Evolutionary conservation across 768 basidiomycete species (phyloP).

Genomic region (Arthromyces matolae): DNA sequence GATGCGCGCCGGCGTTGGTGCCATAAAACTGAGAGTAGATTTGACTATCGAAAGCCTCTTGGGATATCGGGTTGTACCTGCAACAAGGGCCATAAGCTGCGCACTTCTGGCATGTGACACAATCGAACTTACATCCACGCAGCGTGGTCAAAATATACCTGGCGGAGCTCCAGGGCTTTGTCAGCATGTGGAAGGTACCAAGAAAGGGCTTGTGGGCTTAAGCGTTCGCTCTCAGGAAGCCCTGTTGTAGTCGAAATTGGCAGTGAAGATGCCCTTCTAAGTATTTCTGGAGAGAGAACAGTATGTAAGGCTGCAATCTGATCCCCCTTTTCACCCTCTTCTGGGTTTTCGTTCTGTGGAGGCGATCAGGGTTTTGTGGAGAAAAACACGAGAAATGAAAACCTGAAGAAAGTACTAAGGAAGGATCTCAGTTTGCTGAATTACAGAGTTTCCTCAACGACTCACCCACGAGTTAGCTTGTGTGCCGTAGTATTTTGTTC

Average conservation of each 20-base stretch:
- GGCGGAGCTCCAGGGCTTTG: slow-evolving; percentile 57
- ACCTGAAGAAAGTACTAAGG: slow-evolving; percentile 70
- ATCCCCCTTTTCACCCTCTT: slow-evolving; percentile 51
- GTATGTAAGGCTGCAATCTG: slow-evolving; percentile 46
- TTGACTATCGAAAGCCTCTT: slow-evolving; percentile 57
- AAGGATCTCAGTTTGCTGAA: slow-evolving; percentile 11
- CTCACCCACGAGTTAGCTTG: slow-evolving; percentile 76
- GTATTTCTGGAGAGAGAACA: slow-evolving; percentile 58
- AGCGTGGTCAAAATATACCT: slow-evolving; percentile 59
- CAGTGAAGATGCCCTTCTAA: slow-evolving; percentile 61
- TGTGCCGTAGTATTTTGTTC: slow-evolving; percentile 73
- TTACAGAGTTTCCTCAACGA: slow-evolving; percentile 10
- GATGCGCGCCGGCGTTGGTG: slow-evolving; percentile 35
- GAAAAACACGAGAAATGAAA: background rate
- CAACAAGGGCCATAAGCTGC: slow-evolving; percentile 13
- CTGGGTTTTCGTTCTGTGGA: slow-evolving; percentile 58
- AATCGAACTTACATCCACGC: slow-evolving; percentile 60
- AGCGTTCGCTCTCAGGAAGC: slow-evolving; percentile 35
- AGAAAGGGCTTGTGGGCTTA: slow-evolving; percentile 53
- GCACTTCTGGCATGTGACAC: background rate
- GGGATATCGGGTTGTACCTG: slow-evolving; percentile 67
- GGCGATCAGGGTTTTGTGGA: slow-evolving; percentile 6
- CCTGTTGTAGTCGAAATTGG: slow-evolving; percentile 48
- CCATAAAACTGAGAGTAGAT: slow-evolving; percentile 58
- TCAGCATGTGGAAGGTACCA: slow-evolving; percentile 68